Evolutionary conservation across 495 filamentous ascomycete species (phyloP), one percentile per base, ranked within the genome.

Genomic region (Podospora fimiseda): DNA sequence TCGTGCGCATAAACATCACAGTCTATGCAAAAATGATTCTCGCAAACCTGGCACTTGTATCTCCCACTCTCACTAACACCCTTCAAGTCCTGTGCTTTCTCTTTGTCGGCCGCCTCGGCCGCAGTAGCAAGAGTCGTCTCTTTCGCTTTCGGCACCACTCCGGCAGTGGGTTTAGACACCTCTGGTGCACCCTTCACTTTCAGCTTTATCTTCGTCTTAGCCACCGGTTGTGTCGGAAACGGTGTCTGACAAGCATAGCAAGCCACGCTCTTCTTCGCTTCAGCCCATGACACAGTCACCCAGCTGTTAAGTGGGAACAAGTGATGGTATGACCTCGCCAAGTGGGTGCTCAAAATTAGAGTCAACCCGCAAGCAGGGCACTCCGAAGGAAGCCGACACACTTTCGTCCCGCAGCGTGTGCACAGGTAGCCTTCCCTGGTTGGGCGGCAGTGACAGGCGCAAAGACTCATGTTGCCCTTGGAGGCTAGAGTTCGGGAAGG

Each of bases 1-100:
- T 95, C 89, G 70, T 98, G 93, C 19, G 86, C 85, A 70, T 89
- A 97, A 4, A 96, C 79, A 69, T 97, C 94, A 63, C 94, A 98
- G 65, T 97, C 94, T 58, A 97, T 91, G 76, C 93, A 98, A 62
- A 97, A 98, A 66, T 95, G 89, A 45, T 88, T 85, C 5, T 76
- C 66, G 66, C 93, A 98, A 30, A 80, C 84, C 54, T 83, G 80
- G 67, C 93, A 98, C 53, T 85, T 85, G 64, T 98, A 98, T 51
- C 93, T 76, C 46, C 84, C 84, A 63, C 87, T 94, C 70, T 91
- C 84, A 60, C 89, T 94, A 42, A 88, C 87, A 4, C 86, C 87
- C 37, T 41, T 41, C 16, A 4, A 7, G 6, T 14, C 39, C 16
- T 7, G 39, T 5, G 6, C 39, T 41, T n/a, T n/a, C 16, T 5